Conservation (phyloP, 1,284 basidiomycete genomes). For the Termitomyces sp. region DNA sequence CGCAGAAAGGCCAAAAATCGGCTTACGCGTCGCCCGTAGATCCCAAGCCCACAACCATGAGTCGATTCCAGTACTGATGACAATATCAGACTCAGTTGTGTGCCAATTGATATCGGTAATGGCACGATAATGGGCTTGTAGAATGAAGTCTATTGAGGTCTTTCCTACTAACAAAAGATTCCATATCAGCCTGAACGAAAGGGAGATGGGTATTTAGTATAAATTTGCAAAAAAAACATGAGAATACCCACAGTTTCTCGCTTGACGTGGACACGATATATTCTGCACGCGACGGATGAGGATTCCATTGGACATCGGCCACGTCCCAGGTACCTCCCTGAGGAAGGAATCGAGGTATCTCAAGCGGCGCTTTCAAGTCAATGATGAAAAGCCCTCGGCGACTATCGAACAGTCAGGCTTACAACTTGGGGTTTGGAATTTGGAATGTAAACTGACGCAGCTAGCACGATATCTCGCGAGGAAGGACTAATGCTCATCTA, state of each 20-base stretch:
- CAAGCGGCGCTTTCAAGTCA: constrained; percentile 84
- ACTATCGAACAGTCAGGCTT: constrained; percentile 4
- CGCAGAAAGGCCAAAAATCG: constrained; percentile 70
- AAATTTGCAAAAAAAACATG: background rate
- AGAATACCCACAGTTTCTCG: constrained; percentile 71
- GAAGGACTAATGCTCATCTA: constrained; percentile 82
- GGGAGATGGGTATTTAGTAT: background rate
- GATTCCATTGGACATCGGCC: constrained; percentile 96
- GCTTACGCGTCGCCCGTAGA: constrained; percentile 57
- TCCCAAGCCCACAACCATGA: constrained; percentile 91
- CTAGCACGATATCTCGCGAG: constrained; percentile 74
- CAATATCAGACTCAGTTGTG: constrained; percentile 72
- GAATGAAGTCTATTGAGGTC: constrained; percentile 72
- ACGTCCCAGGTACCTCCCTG: constrained; percentile 98
- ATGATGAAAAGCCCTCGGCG: constrained; percentile 96
- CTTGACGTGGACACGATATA: constrained; percentile 95
- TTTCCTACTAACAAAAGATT: constrained; percentile 74
- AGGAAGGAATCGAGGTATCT: constrained; percentile 88
- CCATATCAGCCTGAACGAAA: constrained; percentile 74
- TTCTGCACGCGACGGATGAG: constrained; percentile 78
- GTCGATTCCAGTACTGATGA: constrained; percentile 75
- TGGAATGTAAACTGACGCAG: constrained; percentile 49
- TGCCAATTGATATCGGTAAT: constrained; percentile 98
- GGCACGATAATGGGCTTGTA: constrained; percentile 86
- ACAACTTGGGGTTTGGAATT: background rate